Percentiles rank a stretch among this genome's conserved stretches.
These are phyloP conservation scores for Quercus cerris DNA, from an alignment of 306 rosid genomes.

Conservation along the genomic window DNA sequence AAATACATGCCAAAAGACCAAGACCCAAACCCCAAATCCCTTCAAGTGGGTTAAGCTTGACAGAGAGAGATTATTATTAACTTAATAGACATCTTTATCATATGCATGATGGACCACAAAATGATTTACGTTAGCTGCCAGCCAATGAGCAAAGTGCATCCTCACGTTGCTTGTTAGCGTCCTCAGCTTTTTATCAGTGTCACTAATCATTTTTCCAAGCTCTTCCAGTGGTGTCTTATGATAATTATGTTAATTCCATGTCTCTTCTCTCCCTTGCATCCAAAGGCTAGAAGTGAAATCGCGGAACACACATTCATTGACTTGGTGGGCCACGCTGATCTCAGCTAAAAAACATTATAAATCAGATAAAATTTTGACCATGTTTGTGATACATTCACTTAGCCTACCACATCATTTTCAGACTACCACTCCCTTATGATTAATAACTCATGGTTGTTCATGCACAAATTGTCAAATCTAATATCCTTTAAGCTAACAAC, in stretches of 20 bases:
- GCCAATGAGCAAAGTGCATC: constrained; percentile 3
- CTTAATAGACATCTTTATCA: constrained; percentile 12
- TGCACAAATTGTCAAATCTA: background rate
- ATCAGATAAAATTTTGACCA: background rate
- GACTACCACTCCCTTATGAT: too few species aligned
- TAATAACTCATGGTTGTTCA: background rate
- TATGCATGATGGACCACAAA: constrained; percentile 26
- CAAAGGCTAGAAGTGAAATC: constrained; percentile 14
- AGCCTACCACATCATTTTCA: background rate
- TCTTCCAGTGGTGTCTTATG: constrained; percentile 8
- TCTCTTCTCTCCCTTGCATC: constrained; percentile 13
- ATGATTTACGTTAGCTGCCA: background rate
- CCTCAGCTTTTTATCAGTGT: constrained; percentile 26
- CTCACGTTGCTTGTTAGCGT: background rate
- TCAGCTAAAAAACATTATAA: background rate
- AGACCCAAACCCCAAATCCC: background rate
- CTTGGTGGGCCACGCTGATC: background rate
- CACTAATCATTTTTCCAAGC: constrained; percentile 35
- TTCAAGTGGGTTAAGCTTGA: constrained; percentile 21
- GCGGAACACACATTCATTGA: constrained; percentile 13
- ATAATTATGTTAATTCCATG: constrained; percentile 10
- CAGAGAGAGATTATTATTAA: background rate
- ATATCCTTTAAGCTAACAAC: background rate
- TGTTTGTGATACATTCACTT: background rate
- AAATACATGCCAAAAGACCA: background rate